phyloP scores from a whole-genome alignment of 495 filamentous ascomycete genomes.

The Tuber brumale region DNA sequence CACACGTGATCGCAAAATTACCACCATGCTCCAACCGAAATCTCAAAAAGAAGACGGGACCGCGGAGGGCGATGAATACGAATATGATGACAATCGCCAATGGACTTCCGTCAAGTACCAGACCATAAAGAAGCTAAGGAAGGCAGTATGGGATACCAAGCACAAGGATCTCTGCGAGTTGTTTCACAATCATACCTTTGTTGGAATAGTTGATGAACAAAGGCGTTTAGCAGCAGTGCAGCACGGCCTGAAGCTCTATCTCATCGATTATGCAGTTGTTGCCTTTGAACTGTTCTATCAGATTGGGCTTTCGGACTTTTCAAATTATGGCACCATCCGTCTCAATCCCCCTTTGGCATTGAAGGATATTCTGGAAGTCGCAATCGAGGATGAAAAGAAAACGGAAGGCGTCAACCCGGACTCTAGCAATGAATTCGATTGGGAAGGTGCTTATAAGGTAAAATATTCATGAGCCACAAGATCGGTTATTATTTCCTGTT shows the following conservation, averaged over 20 bases:
- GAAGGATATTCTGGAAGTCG: slow-evolving; percentile 62
- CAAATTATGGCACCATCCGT: slow-evolving; percentile 80
- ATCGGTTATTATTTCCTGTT: slow-evolving; percentile 11
- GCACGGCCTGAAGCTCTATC: slow-evolving; percentile 82
- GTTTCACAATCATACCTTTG: slow-evolving; percentile 84
- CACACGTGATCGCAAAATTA: slow-evolving; percentile 85
- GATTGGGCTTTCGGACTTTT: slow-evolving; percentile 90
- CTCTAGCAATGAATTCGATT: slow-evolving; percentile 25
- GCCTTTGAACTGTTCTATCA: slow-evolving; percentile 96
- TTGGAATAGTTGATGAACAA: slow-evolving; percentile 83
- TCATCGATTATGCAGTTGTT: slow-evolving; percentile 87
- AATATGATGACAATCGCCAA: slow-evolving; percentile 39
- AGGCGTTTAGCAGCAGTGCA: slow-evolving; percentile 88
- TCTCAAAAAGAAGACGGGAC: slow-evolving; percentile 30
- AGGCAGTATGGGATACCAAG: slow-evolving; percentile 72
- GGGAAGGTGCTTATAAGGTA: slow-evolving; percentile 33
- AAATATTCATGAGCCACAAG: slow-evolving; percentile 6
- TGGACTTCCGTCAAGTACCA: slow-evolving; percentile 44
- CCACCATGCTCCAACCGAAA: slow-evolving; percentile 67
- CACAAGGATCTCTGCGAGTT: slow-evolving; percentile 85
- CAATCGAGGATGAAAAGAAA: slow-evolving; percentile 58
- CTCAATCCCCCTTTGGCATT: slow-evolving; percentile 72
- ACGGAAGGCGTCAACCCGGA: slow-evolving; percentile 2
- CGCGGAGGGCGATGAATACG: slow-evolving; percentile 35
- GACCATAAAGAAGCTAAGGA: slow-evolving; percentile 77